These are phyloP conservation scores for Epichloe typhina DNA, from an alignment of 2,329 filamentous ascomycete species.

Conservation along the genomic window DNA sequence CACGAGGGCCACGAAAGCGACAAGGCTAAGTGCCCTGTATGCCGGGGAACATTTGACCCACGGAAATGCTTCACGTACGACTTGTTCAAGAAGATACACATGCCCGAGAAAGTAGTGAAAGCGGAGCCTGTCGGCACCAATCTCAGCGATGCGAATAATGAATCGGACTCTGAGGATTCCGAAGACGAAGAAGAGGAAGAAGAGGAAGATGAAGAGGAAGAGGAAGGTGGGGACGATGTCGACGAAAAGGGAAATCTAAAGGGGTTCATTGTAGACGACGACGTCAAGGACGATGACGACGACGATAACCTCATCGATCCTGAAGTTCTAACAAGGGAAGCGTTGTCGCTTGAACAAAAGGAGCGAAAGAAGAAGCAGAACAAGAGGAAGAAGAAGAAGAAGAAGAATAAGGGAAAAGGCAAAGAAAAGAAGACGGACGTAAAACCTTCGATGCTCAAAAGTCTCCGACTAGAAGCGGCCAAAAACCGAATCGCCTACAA, in stretches of 20 bases:
- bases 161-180: conserved; percentile 14
- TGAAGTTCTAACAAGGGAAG: conserved; percentile 9
- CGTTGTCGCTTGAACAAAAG: background rate
- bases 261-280: conserved; percentile 18
- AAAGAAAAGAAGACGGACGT: conserved; percentile 31
- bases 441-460: conserved; percentile 43
- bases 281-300: conserved; percentile 14
- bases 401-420: conserved; percentile 21
- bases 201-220: conserved; percentile 8
- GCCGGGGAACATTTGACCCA: conserved; percentile 53
- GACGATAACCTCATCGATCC: conserved; percentile 9
- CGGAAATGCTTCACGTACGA: conserved; percentile 60
- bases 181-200: conserved; percentile 5
- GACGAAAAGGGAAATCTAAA: conserved; percentile 21
- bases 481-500: conserved; percentile 52
- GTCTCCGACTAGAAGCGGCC: conserved; percentile 51
- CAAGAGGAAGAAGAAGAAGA: conserved; percentile 10
- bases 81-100: conserved; percentile 61
- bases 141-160: conserved; percentile 17
- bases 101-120: conserved; percentile 37
- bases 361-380: conserved; percentile 7
- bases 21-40: conserved; percentile 59
- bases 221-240: conserved; percentile 20
- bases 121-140: conserved; percentile 24
- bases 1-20: conserved; percentile 45